Evolutionary conservation across 2,329 filamentous ascomycete species (phyloP).

Genomic region (Dactylonectria macrodidyma): DNA sequence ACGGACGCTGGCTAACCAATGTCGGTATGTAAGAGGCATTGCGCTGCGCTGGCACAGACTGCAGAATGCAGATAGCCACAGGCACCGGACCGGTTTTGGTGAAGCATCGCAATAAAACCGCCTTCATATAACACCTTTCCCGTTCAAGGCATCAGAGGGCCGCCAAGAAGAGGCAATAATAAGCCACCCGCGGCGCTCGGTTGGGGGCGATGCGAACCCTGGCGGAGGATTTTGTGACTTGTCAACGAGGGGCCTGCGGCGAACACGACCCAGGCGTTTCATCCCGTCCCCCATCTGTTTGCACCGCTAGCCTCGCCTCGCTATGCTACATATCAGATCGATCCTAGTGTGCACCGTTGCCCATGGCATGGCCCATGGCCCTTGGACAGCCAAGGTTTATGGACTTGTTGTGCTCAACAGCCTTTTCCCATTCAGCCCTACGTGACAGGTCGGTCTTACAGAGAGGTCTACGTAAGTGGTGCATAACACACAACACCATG

Average conservation of each 20-base stretch:
- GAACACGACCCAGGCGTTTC: slow-evolving; percentile 46
- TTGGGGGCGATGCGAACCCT: slow-evolving; percentile 42
- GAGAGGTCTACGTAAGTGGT: slow-evolving; percentile 4
- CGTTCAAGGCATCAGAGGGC: slow-evolving; percentile 5
- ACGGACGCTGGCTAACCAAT: slow-evolving; percentile 17
- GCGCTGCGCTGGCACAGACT: slow-evolving; percentile 23
- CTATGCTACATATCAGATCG: slow-evolving; percentile 40
- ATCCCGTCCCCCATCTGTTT: slow-evolving; percentile 46
- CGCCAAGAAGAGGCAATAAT: slow-evolving; percentile 3
- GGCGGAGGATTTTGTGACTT: slow-evolving; percentile 47
- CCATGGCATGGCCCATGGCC: slow-evolving; percentile 16
- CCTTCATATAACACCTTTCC: slow-evolving; percentile 20
- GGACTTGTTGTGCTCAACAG: neutral
- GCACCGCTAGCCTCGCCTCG: slow-evolving; percentile 40
- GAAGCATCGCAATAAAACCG: slow-evolving; percentile 14
- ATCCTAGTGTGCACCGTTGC: slow-evolving; percentile 33
- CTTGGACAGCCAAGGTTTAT: slow-evolving; percentile 5
- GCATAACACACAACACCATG: slow-evolving; percentile 6
- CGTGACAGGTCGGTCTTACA: slow-evolving; percentile 31
- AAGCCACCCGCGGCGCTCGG: slow-evolving; percentile 30
- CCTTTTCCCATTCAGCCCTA: slow-evolving; percentile 27
- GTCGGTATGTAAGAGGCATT: slow-evolving; percentile 10
- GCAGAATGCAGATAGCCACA: slow-evolving; percentile 26
- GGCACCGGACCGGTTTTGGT: slow-evolving; percentile 22
- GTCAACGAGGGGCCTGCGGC: slow-evolving; percentile 46